phyloP scores from a whole-genome alignment of 2,329 filamentous ascomycete species.

The Teratosphaeria zuluensis region DNA sequence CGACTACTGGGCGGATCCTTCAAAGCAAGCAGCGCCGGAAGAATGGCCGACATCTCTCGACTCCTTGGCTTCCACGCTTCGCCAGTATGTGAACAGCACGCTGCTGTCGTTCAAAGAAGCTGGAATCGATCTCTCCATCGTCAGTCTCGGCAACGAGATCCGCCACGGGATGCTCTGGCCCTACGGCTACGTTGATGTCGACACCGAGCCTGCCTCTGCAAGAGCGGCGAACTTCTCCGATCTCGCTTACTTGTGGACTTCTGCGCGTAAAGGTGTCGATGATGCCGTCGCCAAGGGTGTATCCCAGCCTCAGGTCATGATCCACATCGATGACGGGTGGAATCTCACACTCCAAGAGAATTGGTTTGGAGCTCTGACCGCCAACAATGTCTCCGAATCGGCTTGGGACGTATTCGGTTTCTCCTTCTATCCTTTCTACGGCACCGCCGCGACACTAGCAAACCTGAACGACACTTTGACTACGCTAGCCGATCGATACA shows the following conservation, averaged over 20 bases:
- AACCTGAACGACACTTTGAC: constrained; percentile 19
- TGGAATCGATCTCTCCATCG: constrained; percentile 32
- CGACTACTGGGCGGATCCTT: constrained; percentile 30
- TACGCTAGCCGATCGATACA: constrained; percentile 19
- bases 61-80: constrained; percentile 22
- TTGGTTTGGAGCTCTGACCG: constrained; percentile 23
- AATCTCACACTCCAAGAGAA: constrained; percentile 21
- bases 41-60: constrained; percentile 27
- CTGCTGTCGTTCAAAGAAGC: constrained; percentile 32
- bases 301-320: constrained; percentile 24
- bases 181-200: constrained; percentile 25
- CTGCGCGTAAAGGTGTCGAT: constrained; percentile 21
- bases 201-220: constrained; percentile 24
- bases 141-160: constrained; percentile 33
- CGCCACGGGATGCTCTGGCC: constrained; percentile 31
- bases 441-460: constrained; percentile 19
- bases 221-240: constrained; percentile 26
- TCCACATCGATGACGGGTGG: constrained; percentile 28
- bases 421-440: constrained; percentile 25
- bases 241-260: constrained; percentile 22
- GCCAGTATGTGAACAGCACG: constrained; percentile 26
- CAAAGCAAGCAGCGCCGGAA: constrained; percentile 24
- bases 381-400: constrained; percentile 16
- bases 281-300: constrained; percentile 24
- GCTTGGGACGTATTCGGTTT: constrained; percentile 22